Conservation (phyloP, 768 basidiomycete genomes). For the Hydnomerulius pinastri region DNA sequence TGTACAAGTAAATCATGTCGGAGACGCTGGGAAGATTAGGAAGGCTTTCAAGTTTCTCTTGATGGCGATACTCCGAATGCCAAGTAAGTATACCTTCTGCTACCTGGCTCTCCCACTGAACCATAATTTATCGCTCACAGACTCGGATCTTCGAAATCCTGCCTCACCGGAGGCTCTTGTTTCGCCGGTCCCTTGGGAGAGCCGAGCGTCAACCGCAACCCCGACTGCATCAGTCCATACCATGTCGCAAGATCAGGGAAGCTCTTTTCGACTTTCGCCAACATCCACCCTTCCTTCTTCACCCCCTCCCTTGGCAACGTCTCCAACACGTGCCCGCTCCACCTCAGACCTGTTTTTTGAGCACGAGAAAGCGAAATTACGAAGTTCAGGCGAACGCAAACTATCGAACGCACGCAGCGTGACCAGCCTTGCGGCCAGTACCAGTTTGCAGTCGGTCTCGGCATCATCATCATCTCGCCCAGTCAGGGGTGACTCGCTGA, state of each 20-base stretch:
- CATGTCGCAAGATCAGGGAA: constrained; percentile 29
- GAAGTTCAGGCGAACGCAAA: constrained; percentile 26
- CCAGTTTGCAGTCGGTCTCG: constrained; percentile 21
- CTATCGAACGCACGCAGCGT: constrained; percentile 32
- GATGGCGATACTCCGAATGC: constrained; percentile 57
- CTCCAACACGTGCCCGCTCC: constrained; percentile 56
- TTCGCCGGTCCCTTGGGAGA: constrained; percentile 58
- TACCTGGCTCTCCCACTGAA: constrained; percentile 8
- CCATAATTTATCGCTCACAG: constrained; percentile 28
- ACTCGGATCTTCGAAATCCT: constrained; percentile 61
- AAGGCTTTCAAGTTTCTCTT: constrained; percentile 75
- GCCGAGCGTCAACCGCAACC: constrained; percentile 46
- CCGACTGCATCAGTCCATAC: constrained; percentile 46
- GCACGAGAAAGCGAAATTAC: constrained; percentile 39
- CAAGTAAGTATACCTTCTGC: constrained; percentile 27
- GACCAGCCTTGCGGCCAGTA: constrained; percentile 23
- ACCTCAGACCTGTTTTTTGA: constrained; percentile 53
- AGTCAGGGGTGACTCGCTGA: constrained; percentile 13
- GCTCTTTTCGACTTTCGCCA: constrained; percentile 31
- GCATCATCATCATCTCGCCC: constrained; percentile 11
- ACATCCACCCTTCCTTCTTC: constrained; percentile 37
- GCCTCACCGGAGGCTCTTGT: constrained; percentile 65
- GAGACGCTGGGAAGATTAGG: constrained; percentile 70
- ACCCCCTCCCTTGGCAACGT: constrained; percentile 41
- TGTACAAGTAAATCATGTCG: constrained; percentile 65